Evolutionary conservation across 345 rosid species (phyloP).

Genomic region (Hirschfeldia incana): DNA sequence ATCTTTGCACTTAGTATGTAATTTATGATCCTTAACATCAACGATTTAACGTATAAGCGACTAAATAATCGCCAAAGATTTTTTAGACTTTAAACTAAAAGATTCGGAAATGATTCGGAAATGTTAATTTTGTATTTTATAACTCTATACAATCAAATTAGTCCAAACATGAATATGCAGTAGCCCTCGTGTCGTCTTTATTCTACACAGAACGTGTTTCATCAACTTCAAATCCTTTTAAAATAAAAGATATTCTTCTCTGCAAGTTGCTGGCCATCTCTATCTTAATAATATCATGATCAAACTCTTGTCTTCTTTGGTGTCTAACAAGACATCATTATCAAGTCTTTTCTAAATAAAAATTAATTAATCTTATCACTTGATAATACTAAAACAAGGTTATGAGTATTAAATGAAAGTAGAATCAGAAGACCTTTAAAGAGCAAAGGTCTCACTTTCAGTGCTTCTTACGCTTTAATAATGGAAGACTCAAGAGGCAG

Average conservation of each 20-base stretch:
- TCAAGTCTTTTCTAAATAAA: background rate
- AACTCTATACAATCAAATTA: background rate
- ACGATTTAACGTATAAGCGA: background rate
- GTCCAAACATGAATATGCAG: slow-evolving; percentile 1
- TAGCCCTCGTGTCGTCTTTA: slow-evolving; percentile 25
- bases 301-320: background rate
- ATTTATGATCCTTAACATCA: background rate
- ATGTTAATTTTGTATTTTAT: background rate
- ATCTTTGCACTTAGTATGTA: background rate
- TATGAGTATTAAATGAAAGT: background rate
- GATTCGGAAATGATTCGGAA: background rate
- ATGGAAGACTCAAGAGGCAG: slow-evolving; percentile 1
- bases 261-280: slow-evolving; percentile 13
- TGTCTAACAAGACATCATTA: background rate
- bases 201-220: slow-evolving; percentile 22
- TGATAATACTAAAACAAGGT: background rate
- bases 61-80: background rate
- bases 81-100: background rate
- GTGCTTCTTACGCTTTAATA: slow-evolving; percentile 1
- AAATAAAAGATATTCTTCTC: background rate
- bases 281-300: slow-evolving; percentile 11
- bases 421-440: background rate
- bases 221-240: background rate
- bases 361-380: background rate
- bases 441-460: background rate